Conservation (phyloP, 805 yeast genomes). For the Zygosaccharomyces bailii region DNA sequence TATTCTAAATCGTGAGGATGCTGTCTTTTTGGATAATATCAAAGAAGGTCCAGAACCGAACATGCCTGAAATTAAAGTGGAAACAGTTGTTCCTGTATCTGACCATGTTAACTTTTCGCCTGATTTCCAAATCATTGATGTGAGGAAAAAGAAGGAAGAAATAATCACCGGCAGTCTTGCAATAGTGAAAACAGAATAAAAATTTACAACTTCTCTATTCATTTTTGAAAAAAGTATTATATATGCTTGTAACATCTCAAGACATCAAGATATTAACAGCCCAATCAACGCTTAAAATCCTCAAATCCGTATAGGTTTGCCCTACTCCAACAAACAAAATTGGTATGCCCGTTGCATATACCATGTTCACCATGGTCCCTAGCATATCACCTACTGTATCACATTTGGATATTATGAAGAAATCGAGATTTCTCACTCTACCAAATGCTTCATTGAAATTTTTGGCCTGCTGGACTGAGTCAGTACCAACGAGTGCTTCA, state of each 20-base stretch:
- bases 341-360: conserved; percentile 92
- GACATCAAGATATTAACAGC: conserved; percentile 83
- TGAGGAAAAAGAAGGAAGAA: conserved; percentile 15
- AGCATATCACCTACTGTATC: conserved; percentile 97
- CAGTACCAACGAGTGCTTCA: conserved; percentile 96
- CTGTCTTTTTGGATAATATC: conserved; percentile 34
- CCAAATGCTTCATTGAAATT: conserved; percentile 95
- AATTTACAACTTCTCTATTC: no score
- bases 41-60: conserved; percentile 73
- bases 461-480: conserved; percentile 90
- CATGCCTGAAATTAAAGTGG: conserved; percentile 65
- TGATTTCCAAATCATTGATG: conserved; percentile 55
- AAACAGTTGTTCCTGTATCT: conserved; percentile 58
- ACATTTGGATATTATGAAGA: conserved; percentile 88
- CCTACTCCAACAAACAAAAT: conserved; percentile 95
- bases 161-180: neutral
- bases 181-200: neutral
- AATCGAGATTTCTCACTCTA: conserved; percentile 71
- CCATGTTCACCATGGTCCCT: conserved; percentile 97
- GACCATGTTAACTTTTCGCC: conserved; percentile 57
- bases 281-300: conserved; percentile 87
- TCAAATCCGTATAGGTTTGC: conserved; percentile 90
- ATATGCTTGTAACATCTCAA: conserved; percentile 27
- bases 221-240: neutral
- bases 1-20: conserved; percentile 51